Evolutionary conservation across 169 alveolate species (phyloP).

Genomic region (Eimeria tenella): DNA sequence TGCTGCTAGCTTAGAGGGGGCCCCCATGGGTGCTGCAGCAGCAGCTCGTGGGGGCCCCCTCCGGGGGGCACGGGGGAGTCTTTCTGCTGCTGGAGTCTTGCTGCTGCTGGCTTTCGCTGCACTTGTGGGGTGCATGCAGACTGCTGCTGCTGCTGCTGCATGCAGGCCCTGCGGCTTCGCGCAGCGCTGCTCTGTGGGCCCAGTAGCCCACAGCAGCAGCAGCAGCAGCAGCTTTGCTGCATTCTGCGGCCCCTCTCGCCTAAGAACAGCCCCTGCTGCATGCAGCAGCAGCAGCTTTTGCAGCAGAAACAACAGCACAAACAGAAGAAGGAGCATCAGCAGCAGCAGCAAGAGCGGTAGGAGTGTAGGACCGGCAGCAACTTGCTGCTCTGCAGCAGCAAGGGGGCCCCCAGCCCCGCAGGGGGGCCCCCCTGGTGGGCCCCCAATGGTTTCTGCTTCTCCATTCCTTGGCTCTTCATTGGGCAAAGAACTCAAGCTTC

Average conservation of each 20-base stretch:
- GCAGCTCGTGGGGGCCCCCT: neutral
- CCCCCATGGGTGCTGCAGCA: too few species aligned
- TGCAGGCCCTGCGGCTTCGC: neutral
- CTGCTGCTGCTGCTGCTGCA: conserved; percentile 1
- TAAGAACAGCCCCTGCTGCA: neutral
- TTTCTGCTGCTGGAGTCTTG: neutral
- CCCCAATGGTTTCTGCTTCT: too few species aligned
- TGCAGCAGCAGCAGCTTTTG: neutral
- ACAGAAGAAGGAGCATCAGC: neutral
- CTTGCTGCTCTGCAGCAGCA: neutral
- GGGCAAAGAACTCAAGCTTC: neutral
- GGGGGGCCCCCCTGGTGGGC: neutral
- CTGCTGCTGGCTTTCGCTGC: neutral
- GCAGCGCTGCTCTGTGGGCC: neutral
- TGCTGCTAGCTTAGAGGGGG: neutral
- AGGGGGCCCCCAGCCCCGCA: neutral
- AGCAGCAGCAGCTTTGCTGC: conserved; percentile 1
- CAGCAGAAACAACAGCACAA: neutral
- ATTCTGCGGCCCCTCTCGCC: neutral
- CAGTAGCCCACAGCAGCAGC: neutral
- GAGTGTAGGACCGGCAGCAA: neutral
- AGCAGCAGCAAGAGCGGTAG: conserved; percentile 9
- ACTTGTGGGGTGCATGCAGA: neutral
- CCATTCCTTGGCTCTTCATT: too few species aligned
- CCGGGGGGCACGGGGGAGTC: neutral